These are phyloP conservation scores for Salix suchowensis DNA, from an alignment of 345 rosid species.

Conservation along the genomic window DNA sequence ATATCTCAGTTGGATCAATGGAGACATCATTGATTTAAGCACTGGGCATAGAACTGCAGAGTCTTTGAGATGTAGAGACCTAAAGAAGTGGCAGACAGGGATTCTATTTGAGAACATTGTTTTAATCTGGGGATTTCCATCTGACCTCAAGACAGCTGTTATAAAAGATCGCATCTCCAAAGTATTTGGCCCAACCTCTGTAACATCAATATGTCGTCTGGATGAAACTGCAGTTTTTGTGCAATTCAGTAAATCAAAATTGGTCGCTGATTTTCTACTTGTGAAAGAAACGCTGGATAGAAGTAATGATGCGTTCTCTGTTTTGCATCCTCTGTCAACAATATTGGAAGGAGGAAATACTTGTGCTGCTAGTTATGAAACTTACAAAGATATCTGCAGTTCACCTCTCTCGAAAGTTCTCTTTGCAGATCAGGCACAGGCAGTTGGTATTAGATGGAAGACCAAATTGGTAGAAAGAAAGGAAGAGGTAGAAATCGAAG, in stretches of 20 bases:
- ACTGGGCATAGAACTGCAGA: constrained; percentile 43
- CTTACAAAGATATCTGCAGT: constrained; percentile 79
- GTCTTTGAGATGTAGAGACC: constrained; percentile 20
- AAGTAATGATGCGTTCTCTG: constrained; percentile 46
- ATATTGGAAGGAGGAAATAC: constrained; percentile 73
- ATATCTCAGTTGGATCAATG: constrained; percentile 76
- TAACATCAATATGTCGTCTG: constrained; percentile 48
- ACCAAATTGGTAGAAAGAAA: constrained; percentile 22
- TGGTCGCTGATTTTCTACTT: constrained; percentile 51
- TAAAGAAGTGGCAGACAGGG: constrained; percentile 21
- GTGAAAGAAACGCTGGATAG: constrained; percentile 65
- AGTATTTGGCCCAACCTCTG: constrained; percentile 57
- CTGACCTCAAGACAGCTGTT: constrained; percentile 50
- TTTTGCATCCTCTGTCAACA: constrained; percentile 71
- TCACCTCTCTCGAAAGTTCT: constrained; percentile 55
- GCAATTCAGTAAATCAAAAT: constrained; percentile 57
- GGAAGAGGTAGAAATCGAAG: constrained; percentile 9
- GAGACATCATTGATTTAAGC: constrained; percentile 59
- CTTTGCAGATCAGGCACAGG: constrained; percentile 80
- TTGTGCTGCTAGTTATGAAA: constrained; percentile 66
- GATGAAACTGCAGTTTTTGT: constrained; percentile 78
- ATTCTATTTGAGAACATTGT: constrained; percentile 51
- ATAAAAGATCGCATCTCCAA: constrained; percentile 69
- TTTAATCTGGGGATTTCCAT: constrained; percentile 74
- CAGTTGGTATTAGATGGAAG: constrained; percentile 58